Evolutionary conservation across 1,284 basidiomycete genomes (phyloP).

Genomic region (Phlebopus sp.): DNA sequence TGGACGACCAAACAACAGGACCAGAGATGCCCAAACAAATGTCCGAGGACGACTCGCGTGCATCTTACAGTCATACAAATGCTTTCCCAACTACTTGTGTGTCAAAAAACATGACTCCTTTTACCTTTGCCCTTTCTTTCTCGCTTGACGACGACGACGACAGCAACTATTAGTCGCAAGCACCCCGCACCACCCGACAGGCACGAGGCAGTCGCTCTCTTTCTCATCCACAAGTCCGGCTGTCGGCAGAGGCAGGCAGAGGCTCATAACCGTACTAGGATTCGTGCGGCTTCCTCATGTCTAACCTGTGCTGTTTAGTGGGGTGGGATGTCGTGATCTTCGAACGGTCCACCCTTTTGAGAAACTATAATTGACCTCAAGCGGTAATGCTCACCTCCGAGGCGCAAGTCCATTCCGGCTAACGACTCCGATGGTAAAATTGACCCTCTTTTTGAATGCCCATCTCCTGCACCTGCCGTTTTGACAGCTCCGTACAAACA

Average conservation of each 20-base stretch:
- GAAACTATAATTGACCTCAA: slow-evolving; percentile 20
- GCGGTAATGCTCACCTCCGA: slow-evolving; percentile 11
- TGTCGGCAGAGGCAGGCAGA: slow-evolving; percentile 9
- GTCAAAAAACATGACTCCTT: background rate
- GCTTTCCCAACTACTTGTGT: too few relatives aligned
- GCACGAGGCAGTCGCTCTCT: slow-evolving; percentile 3
- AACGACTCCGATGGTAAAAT: slow-evolving; percentile 19
- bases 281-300: slow-evolving; percentile 24
- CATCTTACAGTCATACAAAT: too few relatives aligned
- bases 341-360: slow-evolving; percentile 6
- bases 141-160: background rate
- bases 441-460: slow-evolving; percentile 19
- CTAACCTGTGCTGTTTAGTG: slow-evolving; percentile 6
- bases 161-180: background rate
- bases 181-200: background rate
- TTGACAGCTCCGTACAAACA: slow-evolving; percentile 14
- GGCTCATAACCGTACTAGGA: slow-evolving; percentile 7
- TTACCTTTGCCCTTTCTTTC: background rate
- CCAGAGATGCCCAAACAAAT: slow-evolving; percentile 1
- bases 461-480: slow-evolving; percentile 8
- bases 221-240: slow-evolving; percentile 3
- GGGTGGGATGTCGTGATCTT: slow-evolving; percentile 22
- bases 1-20: background rate
- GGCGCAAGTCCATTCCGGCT: slow-evolving; percentile 18
- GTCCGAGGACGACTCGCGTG: background rate